These are phyloP conservation scores for Gnomoniopsis sp. DNA, from an alignment of 2,329 filamentous ascomycete genomes.

Conservation along the genomic window DNA sequence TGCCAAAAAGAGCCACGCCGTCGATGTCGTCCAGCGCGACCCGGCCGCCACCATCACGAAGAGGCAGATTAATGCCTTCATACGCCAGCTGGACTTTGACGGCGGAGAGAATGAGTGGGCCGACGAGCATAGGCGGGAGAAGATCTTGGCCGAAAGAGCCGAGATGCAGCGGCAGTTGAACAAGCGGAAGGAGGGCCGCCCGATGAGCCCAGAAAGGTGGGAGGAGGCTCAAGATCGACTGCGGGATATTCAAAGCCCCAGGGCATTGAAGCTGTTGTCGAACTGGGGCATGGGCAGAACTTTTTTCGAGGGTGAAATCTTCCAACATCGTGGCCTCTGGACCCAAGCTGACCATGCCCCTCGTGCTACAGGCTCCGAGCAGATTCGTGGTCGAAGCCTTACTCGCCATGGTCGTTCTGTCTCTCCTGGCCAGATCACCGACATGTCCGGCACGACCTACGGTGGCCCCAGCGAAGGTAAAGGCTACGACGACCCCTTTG, in stretches of 20 bases:
- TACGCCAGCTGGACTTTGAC: conserved; percentile 9
- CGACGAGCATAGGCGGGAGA: not conserved
- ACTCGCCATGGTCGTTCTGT: not conserved
- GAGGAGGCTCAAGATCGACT: conserved; percentile 4
- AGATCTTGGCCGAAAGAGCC: not conserved
- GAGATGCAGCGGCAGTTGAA: conserved; percentile 2
- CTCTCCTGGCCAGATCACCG: not conserved
- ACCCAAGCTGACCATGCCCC: not conserved
- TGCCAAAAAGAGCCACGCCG: conserved; percentile 14
- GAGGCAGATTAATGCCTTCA: conserved; percentile 10
- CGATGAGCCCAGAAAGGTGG: not conserved
- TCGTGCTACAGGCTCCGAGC: not conserved
- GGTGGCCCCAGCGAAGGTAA: not conserved
- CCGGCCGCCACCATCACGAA: not conserved
- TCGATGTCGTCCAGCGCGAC: conserved; percentile 3
- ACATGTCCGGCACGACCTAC: not conserved
- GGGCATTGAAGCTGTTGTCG: conserved; percentile 4
- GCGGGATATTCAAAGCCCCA: not conserved
- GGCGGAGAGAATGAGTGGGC: conserved; percentile 10
- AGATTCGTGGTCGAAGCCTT: not conserved
- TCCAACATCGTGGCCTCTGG: not conserved
- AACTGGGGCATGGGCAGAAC: conserved; percentile 12
- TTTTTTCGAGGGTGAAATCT: conserved; percentile 12
- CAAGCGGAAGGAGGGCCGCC: not conserved
- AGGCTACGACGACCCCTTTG: not conserved